Evolutionary conservation across 805 yeast genomes (phyloP).

Genomic region (Vanderwaltozyma verrucispora): DNA sequence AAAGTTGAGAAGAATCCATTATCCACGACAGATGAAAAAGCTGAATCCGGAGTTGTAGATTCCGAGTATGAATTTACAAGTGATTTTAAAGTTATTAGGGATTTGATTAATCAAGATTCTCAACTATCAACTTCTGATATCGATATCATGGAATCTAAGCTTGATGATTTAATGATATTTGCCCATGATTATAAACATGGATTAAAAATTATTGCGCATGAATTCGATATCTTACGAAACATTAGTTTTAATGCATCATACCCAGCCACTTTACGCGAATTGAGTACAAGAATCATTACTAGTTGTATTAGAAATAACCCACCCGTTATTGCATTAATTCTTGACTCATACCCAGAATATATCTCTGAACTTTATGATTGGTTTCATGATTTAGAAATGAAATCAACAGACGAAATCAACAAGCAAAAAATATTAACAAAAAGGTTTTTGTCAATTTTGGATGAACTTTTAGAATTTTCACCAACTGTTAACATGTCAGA

Average conservation of each 20-base stretch:
- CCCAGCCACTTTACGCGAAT: slow-evolving; percentile 33
- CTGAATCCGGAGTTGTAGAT: background rate
- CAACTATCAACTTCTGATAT: slow-evolving; percentile 7
- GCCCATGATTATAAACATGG: slow-evolving; percentile 63
- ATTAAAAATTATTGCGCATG: slow-evolving; percentile 31
- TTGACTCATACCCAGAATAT: slow-evolving; percentile 24
- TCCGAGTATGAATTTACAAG: slow-evolving; percentile 21
- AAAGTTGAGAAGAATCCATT: background rate
- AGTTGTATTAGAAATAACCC: slow-evolving; percentile 68
- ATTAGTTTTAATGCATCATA: slow-evolving; percentile 10
- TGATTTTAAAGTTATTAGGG: slow-evolving; percentile 23
- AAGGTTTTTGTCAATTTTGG: slow-evolving; percentile 22
- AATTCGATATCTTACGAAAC: slow-evolving; percentile 15
- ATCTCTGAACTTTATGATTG: background rate
- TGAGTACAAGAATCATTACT: slow-evolving; percentile 49
- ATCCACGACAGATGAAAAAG: background rate
- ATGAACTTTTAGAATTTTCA: slow-evolving; percentile 14
- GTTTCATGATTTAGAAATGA: background rate
- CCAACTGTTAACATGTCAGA: slow-evolving; percentile 5
- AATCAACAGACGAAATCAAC: slow-evolving; percentile 1
- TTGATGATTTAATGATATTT: slow-evolving; percentile 42
- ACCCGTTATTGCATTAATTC: slow-evolving; percentile 38
- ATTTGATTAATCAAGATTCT: slow-evolving; percentile 7
- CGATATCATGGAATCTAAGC: slow-evolving; percentile 10
- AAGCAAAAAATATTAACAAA: slow-evolving; percentile 9